Conservation (phyloP, 1,284 basidiomycete genomes). For the Rhodotorula mucilaginosa region DNA sequence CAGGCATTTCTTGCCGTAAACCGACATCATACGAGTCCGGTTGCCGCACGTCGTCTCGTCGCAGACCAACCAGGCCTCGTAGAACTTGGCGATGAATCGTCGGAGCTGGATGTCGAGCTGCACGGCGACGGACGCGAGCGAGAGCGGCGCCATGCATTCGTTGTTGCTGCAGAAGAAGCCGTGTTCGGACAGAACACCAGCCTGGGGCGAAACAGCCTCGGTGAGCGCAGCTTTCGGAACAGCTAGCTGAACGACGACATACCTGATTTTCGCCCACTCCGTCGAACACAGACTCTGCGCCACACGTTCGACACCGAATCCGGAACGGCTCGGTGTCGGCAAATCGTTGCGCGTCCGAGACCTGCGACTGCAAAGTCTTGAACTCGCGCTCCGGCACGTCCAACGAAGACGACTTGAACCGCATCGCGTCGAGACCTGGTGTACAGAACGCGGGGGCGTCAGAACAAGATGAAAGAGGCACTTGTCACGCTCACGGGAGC, state of each 20-base stretch:
- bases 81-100: constrained; percentile 73
- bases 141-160: constrained; percentile 61
- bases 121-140: constrained; percentile 64
- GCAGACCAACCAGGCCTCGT: constrained; percentile 84
- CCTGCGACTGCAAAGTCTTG: constrained; percentile 80
- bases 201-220: constrained; percentile 33
- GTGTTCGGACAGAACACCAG: constrained; percentile 47
- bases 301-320: constrained; percentile 72
- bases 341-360: constrained; percentile 84
- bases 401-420: constrained; percentile 58
- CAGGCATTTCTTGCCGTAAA: constrained; percentile 81
- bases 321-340: constrained; percentile 67
- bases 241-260: constrained; percentile 51
- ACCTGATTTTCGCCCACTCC: constrained; percentile 62
- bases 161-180: constrained; percentile 57
- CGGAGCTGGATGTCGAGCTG: constrained; percentile 87
- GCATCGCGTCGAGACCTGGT: constrained; percentile 76
- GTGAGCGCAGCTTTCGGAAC: not conserved
- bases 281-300: constrained; percentile 62
- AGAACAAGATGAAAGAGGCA: too few species aligned
- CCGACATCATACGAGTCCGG: constrained; percentile 83
- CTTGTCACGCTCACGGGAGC: too few species aligned
- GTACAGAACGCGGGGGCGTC: too few species aligned
- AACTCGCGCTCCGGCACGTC: constrained; percentile 68
- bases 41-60: constrained; percentile 79